A percentile compares a stretch with the other conserved stretches of the same genome.
phyloP scores from a whole-genome alignment of 2,329 filamentous ascomycete species.

The Penicillium fuscoglaucum region DNA sequence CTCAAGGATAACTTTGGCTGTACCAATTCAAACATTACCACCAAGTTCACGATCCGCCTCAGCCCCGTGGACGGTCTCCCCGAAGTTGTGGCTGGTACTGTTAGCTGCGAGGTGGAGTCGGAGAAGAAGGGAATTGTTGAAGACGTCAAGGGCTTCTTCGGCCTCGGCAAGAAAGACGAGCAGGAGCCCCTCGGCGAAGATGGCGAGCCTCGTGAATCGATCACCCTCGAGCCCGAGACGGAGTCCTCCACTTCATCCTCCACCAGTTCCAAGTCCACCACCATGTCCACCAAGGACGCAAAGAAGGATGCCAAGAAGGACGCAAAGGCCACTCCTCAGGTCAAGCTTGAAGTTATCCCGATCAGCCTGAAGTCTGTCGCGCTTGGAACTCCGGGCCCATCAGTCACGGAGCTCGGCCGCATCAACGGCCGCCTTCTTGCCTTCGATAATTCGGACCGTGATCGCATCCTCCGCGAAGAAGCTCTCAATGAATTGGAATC shows the following conservation, averaged over 20 bases:
- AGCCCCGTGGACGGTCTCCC: constrained; percentile 74
- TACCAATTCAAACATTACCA: constrained; percentile 70
- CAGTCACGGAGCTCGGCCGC: constrained; percentile 41
- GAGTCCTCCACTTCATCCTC: constrained; percentile 48
- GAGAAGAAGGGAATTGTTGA: constrained; percentile 83
- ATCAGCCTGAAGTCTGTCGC: constrained; percentile 52
- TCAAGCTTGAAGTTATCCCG: constrained; percentile 54
- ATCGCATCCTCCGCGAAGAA: constrained; percentile 76
- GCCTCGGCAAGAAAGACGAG: constrained; percentile 88
- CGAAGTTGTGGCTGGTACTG: constrained; percentile 70
- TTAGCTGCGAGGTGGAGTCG: constrained; percentile 81
- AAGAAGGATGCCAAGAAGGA: constrained; percentile 21
- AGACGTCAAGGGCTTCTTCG: constrained; percentile 93
- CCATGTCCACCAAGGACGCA: constrained; percentile 50
- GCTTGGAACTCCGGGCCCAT: constrained; percentile 45
- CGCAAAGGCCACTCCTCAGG: constrained; percentile 41
- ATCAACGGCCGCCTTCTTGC: constrained; percentile 74
- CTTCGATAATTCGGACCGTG: constrained; percentile 82
- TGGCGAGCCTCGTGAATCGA: constrained; percentile 52
- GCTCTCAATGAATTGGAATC: constrained; percentile 88
- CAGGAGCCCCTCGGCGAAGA: constrained; percentile 68
- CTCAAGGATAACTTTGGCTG: constrained; percentile 80
- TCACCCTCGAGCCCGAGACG: constrained; percentile 48
- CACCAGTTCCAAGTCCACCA: constrained; percentile 50
- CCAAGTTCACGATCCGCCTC: constrained; percentile 75